Percentiles rank a stretch among this genome's conserved stretches.
phyloP scores from a whole-genome alignment of 129 eudicot species.

The Apium graveolens region DNA sequence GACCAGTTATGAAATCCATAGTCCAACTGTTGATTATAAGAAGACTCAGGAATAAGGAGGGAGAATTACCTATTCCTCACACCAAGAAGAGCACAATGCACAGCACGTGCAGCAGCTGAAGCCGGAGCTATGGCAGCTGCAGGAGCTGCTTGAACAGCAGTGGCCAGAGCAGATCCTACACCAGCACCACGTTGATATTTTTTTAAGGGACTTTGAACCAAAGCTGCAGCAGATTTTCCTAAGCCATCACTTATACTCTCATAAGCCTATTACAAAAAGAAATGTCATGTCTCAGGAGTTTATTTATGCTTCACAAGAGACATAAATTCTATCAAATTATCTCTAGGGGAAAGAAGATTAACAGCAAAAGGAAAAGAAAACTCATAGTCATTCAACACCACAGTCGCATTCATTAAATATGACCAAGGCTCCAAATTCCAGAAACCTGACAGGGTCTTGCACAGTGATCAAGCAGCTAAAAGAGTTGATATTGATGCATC shows the following conservation, averaged over 20 bases:
- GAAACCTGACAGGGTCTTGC: neutral
- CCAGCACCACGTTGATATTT: slow-evolving; percentile 76
- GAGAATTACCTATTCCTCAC: slow-evolving; percentile 71
- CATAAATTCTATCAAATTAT: neutral
- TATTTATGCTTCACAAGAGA: neutral
- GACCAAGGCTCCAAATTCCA: neutral
- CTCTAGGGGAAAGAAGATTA: neutral
- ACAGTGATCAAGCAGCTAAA: neutral
- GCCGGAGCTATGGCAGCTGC: slow-evolving; percentile 97
- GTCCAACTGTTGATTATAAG: neutral
- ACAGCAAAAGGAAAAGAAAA: neutral
- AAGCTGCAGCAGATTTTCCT: slow-evolving; percentile 71
- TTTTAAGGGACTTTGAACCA: slow-evolving; percentile 70
- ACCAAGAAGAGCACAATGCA: slow-evolving; percentile 85
- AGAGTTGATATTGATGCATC: neutral
- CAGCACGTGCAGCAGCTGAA: slow-evolving; percentile 85
- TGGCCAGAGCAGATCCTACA: slow-evolving; percentile 68
- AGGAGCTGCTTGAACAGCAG: slow-evolving; percentile 84
- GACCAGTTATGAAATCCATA: slow-evolving; percentile 8
- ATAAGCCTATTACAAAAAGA: slow-evolving; percentile 49
- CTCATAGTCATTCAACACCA: neutral
- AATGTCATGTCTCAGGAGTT: neutral
- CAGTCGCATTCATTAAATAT: neutral
- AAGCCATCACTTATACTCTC: slow-evolving; percentile 80
- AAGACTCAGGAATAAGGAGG: neutral